phyloP scores from a whole-genome alignment of 306 rosid species.

The Delonix regia region DNA sequence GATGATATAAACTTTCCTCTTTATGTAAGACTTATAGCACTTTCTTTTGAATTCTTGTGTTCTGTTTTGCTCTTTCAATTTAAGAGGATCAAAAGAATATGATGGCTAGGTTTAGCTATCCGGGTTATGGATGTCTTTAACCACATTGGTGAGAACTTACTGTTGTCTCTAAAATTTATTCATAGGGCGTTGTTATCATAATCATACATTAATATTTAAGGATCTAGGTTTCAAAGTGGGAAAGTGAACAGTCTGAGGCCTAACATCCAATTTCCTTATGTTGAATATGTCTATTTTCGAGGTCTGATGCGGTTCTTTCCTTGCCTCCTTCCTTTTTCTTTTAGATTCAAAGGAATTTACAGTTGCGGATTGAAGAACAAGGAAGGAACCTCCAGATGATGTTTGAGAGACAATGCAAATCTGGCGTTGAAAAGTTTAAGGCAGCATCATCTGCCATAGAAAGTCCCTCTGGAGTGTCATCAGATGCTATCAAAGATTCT shows the following conservation, averaged over 20 bases:
- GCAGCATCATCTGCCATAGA: constrained; percentile 49
- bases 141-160: background rate
- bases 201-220: background rate
- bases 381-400: constrained; percentile 94
- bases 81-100: constrained; percentile 1
- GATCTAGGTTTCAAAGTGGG: background rate
- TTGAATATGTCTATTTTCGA: background rate
- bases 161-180: background rate
- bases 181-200: background rate
- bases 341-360: constrained; percentile 86
- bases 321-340: constrained; percentile 2
- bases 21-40: background rate
- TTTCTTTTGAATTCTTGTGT: constrained; percentile 1
- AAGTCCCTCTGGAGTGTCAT: constrained; percentile 49
- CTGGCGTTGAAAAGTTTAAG: constrained; percentile 52
- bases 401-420: constrained; percentile 86
- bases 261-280: background rate
- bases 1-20: constrained; percentile 6
- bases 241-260: background rate
- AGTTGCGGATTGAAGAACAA: constrained; percentile 96
- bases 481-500: constrained; percentile 53
- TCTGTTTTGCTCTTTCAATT: background rate
- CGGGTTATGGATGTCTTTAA: background rate
- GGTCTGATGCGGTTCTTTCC: constrained; percentile 20
- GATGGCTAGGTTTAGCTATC: background rate